Percentiles rank a stretch among this genome's conserved stretches.
These are phyloP conservation scores for Fragilariopsis cylindrus DNA, from an alignment of 108 stramenopile species.

Conservation along the genomic window DNA sequence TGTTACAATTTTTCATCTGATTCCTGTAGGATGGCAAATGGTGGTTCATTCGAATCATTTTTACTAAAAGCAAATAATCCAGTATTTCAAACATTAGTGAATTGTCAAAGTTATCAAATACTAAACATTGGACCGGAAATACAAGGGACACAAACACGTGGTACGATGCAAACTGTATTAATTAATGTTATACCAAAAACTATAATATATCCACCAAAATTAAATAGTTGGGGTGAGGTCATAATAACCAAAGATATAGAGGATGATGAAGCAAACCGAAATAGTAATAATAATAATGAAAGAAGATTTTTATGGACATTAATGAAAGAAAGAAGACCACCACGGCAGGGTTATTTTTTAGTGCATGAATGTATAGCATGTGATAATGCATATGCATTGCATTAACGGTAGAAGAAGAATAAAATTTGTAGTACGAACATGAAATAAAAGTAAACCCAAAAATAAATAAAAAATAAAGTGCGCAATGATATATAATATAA, in stretches of 20 bases:
- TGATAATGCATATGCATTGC: slow-evolving; percentile 50
- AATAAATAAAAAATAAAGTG: too few relatives aligned
- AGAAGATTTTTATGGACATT: slow-evolving; percentile 68
- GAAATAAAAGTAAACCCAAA: too few relatives aligned
- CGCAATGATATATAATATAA: too few relatives aligned
- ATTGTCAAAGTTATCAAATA: slow-evolving; percentile 49
- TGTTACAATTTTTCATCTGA: slow-evolving; percentile 79
- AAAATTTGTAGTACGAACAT: too few relatives aligned
- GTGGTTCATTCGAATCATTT: slow-evolving; percentile 68
- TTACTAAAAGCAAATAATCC: slow-evolving; percentile 72
- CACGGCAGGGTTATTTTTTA: slow-evolving; percentile 74
- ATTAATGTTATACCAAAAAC: slow-evolving; percentile 37
- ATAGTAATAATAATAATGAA: neutral
- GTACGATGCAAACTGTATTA: slow-evolving; percentile 75
- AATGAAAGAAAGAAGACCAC: slow-evolving; percentile 74
- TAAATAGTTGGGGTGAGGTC: too few relatives aligned
- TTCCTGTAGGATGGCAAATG: slow-evolving; percentile 65
- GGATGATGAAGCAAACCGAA: neutral
- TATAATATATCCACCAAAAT: neutral
- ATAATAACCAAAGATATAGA: neutral
- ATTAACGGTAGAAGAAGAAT: too few relatives aligned
- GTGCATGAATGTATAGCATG: slow-evolving; percentile 76
- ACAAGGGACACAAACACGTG: slow-evolving; percentile 47
- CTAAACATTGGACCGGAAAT: slow-evolving; percentile 61
- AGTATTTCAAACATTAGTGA: slow-evolving; percentile 65